phyloP scores from a whole-genome alignment of 495 filamentous ascomycete species.

The Talaromyces stipitatus region DNA sequence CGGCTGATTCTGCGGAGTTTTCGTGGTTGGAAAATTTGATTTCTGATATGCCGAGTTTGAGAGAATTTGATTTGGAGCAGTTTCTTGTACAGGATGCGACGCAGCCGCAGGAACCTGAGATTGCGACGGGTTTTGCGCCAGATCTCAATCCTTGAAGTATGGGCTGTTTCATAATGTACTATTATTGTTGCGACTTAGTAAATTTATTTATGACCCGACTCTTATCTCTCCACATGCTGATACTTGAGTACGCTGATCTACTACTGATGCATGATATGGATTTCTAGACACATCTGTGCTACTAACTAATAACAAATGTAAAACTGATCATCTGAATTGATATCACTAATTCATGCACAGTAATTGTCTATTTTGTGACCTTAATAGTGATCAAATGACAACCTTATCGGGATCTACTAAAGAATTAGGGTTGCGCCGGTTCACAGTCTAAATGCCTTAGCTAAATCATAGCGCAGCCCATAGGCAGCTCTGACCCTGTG shows the following conservation, averaged over 20 bases:
- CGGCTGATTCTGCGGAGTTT: constrained; percentile 22
- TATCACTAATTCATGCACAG: background rate
- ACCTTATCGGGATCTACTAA: background rate
- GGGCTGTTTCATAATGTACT: no score
- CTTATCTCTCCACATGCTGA: background rate
- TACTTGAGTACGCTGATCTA: background rate
- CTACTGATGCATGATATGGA: background rate
- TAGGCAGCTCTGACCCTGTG: background rate
- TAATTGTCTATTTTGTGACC: background rate
- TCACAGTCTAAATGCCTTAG: background rate
- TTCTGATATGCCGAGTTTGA: constrained; percentile 37
- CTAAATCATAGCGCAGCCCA: background rate
- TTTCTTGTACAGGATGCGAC: constrained; percentile 14
- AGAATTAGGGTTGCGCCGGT: background rate
- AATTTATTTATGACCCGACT: no score
- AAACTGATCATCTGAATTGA: background rate
- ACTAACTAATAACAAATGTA: background rate
- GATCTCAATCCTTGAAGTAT: background rate
- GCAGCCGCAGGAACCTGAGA: background rate
- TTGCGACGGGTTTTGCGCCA: background rate
- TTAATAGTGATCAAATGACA: background rate
- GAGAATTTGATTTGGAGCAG: constrained; percentile 37
- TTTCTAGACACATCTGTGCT: no score
- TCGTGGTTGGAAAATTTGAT: constrained; percentile 39
- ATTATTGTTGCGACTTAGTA: no score